Percentiles rank a stretch among this genome's conserved stretches.
These are phyloP conservation scores for Casuarina cunninghamiana DNA, from an alignment of 306 rosid genomes.

Conservation along the genomic window DNA sequence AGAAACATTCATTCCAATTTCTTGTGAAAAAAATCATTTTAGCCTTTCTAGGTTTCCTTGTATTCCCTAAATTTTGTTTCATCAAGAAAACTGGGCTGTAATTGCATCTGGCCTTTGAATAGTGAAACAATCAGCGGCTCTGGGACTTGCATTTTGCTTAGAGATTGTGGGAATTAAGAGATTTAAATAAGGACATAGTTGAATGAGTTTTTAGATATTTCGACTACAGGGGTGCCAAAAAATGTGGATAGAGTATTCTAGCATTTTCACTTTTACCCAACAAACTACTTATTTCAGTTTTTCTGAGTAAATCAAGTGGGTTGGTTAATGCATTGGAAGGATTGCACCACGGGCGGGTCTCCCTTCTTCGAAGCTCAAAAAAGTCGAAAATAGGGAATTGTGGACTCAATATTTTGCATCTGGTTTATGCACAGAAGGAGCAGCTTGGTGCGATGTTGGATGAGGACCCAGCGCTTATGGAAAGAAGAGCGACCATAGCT, in stretches of 20 bases:
- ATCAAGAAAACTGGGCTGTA: neutral
- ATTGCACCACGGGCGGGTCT: neutral
- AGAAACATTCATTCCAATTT: neutral
- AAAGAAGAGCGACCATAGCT: slow-evolving; percentile 69
- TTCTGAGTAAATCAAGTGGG: neutral
- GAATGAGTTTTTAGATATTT: too few relatives aligned
- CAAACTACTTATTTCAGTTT: too few relatives aligned
- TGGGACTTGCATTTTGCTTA: too few relatives aligned
- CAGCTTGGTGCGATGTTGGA: slow-evolving; percentile 87
- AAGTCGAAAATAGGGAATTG: neutral
- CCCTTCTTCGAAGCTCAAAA: neutral
- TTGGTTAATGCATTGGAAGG: neutral
- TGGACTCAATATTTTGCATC: neutral
- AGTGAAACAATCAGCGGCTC: neutral
- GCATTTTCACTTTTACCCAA: neutral
- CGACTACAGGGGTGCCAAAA: too few relatives aligned
- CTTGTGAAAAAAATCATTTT: neutral
- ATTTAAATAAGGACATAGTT: too few relatives aligned
- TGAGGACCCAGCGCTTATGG: slow-evolving; percentile 95
- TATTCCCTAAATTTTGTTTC: neutral
- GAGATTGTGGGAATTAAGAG: too few relatives aligned
- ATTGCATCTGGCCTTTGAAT: neutral
- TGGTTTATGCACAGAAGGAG: slow-evolving; percentile 71
- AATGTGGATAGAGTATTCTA: neutral
- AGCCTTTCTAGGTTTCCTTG: neutral